Evolutionary conservation across 2,329 filamentous ascomycete species (phyloP).

Genomic region (Waltergamsia citrina): DNA sequence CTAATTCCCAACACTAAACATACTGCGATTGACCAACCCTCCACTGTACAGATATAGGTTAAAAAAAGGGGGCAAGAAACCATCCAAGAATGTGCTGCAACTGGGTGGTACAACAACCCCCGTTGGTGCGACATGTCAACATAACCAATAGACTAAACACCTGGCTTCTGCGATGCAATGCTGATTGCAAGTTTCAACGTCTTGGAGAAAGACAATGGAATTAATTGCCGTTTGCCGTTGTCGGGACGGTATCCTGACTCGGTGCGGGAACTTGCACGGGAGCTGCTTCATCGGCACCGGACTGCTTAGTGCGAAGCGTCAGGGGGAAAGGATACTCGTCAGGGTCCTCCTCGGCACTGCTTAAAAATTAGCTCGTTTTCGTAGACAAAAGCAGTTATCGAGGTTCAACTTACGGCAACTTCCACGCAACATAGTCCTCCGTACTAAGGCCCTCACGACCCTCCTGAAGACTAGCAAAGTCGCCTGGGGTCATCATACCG

Average conservation of each 20-base stretch:
- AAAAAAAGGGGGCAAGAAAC: neutral
- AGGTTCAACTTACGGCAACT: slow-evolving; percentile 71
- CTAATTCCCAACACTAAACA: neutral
- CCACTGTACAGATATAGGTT: neutral
- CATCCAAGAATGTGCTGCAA: neutral
- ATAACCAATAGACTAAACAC: no score
- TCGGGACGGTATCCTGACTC: no score
- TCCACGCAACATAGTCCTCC: slow-evolving; percentile 98
- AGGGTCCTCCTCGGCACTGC: slow-evolving; percentile 84
- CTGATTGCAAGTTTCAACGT: no score
- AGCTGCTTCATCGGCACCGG: slow-evolving; percentile 13
- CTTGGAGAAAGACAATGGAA: no score
- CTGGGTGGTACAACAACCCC: no score
- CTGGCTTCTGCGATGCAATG: no score
- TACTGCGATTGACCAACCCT: neutral
- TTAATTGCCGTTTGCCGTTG: no score
- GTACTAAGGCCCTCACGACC: slow-evolving; percentile 86
- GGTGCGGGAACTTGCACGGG: no score
- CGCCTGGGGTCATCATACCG: slow-evolving; percentile 98
- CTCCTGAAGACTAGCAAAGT: slow-evolving; percentile 94
- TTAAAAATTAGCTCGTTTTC: slow-evolving; percentile 9
- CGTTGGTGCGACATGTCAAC: no score
- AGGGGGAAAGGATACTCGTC: slow-evolving; percentile 58
- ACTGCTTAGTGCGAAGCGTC: slow-evolving; percentile 44
- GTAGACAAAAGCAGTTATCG: neutral